Percentiles rank a stretch among this genome's conserved stretches.
phyloP scores from a whole-genome alignment of 768 basidiomycete species.

The Neoboletus magnificus region DNA sequence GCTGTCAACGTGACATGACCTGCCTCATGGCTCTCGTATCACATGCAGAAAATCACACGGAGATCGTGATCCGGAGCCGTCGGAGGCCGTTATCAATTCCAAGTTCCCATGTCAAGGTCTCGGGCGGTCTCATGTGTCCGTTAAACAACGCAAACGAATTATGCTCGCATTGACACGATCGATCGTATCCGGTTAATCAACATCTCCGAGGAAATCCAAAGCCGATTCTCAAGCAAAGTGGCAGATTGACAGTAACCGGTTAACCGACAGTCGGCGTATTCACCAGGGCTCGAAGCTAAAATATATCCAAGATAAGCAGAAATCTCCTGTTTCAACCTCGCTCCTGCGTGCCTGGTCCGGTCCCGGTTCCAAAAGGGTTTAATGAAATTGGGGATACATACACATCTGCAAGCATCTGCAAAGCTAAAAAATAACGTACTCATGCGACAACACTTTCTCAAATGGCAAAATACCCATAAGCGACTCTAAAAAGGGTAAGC shows the following conservation, averaged over 20 bases:
- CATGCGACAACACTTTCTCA: too few species aligned
- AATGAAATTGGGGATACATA: too few species aligned
- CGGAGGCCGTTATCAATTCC: neutral
- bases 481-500: too few species aligned
- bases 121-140: neutral
- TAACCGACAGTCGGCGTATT: neutral
- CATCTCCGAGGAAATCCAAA: neutral
- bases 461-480: too few species aligned
- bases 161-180: neutral
- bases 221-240: neutral
- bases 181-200: neutral
- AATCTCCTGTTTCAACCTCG: neutral
- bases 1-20: neutral
- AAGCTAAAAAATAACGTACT: too few species aligned
- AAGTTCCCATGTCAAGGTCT: neutral
- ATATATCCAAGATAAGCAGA: neutral
- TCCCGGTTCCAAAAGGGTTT: neutral
- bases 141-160: too few species aligned
- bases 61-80: neutral
- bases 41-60: neutral
- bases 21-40: neutral
- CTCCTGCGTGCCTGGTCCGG: neutral
- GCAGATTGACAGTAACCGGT: neutral
- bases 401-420: too few species aligned
- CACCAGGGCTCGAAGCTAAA: neutral